phyloP scores from a whole-genome alignment of 2,329 filamentous ascomycete species.

The Mycocentrospora acerina region DNA sequence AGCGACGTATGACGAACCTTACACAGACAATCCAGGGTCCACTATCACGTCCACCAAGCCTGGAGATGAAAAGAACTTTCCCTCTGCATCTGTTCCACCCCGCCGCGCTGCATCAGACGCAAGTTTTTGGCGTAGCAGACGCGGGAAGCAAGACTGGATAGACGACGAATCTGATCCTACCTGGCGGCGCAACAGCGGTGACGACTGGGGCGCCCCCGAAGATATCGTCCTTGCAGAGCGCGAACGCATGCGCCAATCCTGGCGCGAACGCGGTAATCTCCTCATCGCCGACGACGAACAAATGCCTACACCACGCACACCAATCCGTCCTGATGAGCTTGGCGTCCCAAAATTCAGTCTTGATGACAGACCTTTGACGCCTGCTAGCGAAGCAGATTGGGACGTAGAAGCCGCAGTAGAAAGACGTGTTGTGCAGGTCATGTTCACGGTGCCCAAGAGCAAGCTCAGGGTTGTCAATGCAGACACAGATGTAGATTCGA shows the following conservation, averaged over 20 bases:
- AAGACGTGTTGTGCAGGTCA: conserved; percentile 56
- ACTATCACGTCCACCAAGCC: conserved; percentile 4
- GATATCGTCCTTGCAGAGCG: conserved; percentile 34
- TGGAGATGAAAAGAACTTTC: conserved; percentile 21
- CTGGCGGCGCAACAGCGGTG: conserved; percentile 39
- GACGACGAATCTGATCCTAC: conserved; percentile 35
- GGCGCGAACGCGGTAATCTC: conserved; percentile 31
- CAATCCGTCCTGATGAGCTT: conserved; percentile 26
- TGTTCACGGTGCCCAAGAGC: conserved; percentile 92
- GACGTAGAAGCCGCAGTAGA: conserved; percentile 53
- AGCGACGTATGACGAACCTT: conserved; percentile 27
- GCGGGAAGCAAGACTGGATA: conserved; percentile 47
- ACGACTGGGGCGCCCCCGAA: conserved; percentile 39
- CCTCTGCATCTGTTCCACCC: conserved; percentile 28
- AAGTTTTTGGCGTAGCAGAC: conserved; percentile 44
- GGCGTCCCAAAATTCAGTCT: conserved; percentile 10
- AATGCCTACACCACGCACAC: conserved; percentile 29
- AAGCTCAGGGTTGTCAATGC: conserved; percentile 83
- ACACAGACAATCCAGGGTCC: conserved; percentile 29
- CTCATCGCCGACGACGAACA: conserved; percentile 30
- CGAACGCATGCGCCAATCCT: conserved; percentile 32
- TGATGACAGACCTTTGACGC: conserved; percentile 27
- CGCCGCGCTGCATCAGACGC: conserved; percentile 49
- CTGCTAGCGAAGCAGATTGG: conserved; percentile 50
- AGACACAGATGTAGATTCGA: conserved; percentile 34